Evolutionary conservation across 495 filamentous ascomycete species (phyloP).

Genomic region (Niebla homalea): DNA sequence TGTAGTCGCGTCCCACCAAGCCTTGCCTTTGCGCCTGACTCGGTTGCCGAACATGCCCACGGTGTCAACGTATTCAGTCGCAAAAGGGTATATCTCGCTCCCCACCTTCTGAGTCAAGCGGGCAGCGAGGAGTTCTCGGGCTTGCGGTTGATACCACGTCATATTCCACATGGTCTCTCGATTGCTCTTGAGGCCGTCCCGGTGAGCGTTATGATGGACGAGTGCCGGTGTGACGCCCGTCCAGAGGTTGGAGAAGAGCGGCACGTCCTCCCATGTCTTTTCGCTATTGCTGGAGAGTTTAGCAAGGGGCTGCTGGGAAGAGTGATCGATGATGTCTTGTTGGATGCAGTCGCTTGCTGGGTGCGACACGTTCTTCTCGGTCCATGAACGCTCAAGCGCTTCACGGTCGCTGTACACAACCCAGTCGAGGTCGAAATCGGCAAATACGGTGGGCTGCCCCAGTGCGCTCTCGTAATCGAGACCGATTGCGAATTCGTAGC

Average conservation of each 20-base stretch:
- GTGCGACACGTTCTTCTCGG: background rate
- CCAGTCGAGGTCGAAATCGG: slow-evolving; percentile 7
- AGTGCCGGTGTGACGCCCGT: slow-evolving; percentile 6
- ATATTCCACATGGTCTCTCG: slow-evolving; percentile 4
- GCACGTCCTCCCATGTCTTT: slow-evolving; percentile 2
- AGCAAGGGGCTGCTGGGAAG: too few relatives aligned
- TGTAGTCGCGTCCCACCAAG: background rate
- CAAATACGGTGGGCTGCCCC: slow-evolving; percentile 3
- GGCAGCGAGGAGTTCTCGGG: background rate
- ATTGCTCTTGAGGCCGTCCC: slow-evolving; percentile 1
- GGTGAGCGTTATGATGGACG: slow-evolving; percentile 8
- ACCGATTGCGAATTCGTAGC: slow-evolving; percentile 8
- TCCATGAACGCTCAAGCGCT: background rate
- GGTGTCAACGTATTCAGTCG: background rate
- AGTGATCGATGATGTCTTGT: background rate
- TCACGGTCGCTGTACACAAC: background rate
- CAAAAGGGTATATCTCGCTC: background rate
- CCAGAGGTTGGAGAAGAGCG: slow-evolving; percentile 7
- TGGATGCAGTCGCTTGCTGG: background rate
- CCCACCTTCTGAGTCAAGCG: background rate
- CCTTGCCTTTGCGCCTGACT: too few relatives aligned
- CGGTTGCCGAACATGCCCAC: too few relatives aligned
- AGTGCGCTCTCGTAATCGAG: slow-evolving; percentile 6
- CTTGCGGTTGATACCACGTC: slow-evolving; percentile 6
- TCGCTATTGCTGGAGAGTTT: too few relatives aligned